Evolutionary conservation across 2,329 filamentous ascomycete species (phyloP).

Genomic region (Bimuria novae-zelandiae): DNA sequence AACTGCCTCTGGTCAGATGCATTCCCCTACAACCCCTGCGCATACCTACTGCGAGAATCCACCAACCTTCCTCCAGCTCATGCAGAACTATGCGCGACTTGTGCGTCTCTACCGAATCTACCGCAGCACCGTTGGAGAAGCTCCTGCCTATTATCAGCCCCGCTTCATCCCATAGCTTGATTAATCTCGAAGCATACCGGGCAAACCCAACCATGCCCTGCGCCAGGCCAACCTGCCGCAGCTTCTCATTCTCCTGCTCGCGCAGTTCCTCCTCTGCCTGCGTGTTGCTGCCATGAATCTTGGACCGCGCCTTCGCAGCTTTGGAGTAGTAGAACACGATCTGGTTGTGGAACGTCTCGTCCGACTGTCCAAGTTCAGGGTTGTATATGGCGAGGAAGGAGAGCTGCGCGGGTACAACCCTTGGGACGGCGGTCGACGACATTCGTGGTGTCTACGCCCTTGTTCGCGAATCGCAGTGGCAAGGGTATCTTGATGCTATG

Average conservation of each 20-base stretch:
- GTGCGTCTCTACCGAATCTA: conserved; percentile 90
- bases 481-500: neutral
- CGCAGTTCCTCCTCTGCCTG: conserved; percentile 45
- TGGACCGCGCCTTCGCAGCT: conserved; percentile 36
- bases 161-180: conserved; percentile 10
- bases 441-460: conserved; percentile 15
- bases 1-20: conserved; percentile 56
- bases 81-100: conserved; percentile 82
- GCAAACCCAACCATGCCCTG: conserved; percentile 97
- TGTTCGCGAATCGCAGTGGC: neutral
- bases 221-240: conserved; percentile 91
- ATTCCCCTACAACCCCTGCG: neutral
- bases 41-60: conserved; percentile 80
- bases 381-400: conserved; percentile 96
- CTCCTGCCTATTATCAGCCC: conserved; percentile 56
- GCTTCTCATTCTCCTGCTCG: conserved; percentile 79
- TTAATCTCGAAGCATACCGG: conserved; percentile 50
- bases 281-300: conserved; percentile 30
- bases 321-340: conserved; percentile 88
- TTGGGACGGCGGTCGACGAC: conserved; percentile 33
- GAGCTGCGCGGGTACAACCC: conserved; percentile 76
- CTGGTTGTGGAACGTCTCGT: conserved; percentile 77
- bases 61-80: conserved; percentile 91
- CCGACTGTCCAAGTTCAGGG: conserved; percentile 73
- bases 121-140: conserved; percentile 76